Evolutionary conservation across 345 rosid genomes (phyloP).

Genomic region (Cardamine chenopodiifolia): DNA sequence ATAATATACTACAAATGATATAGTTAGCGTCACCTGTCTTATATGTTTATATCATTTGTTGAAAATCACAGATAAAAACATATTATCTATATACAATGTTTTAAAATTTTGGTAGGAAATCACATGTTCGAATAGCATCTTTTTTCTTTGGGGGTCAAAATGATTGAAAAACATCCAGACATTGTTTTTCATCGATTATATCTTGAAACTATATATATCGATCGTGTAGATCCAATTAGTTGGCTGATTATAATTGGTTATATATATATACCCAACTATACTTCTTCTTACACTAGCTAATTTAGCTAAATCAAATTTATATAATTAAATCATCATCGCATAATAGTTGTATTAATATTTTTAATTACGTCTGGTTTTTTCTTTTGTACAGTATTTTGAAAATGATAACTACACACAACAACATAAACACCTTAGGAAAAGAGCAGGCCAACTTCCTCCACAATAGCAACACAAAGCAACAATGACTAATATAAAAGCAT

Average conservation of each 20-base stretch:
- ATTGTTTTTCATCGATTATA: background rate
- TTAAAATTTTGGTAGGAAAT: background rate
- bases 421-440: constrained; percentile 38
- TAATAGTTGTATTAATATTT: background rate
- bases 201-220: background rate
- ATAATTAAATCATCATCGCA: background rate
- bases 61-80: background rate
- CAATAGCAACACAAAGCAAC: constrained; percentile 52
- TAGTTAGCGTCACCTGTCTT: background rate
- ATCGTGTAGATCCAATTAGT: background rate
- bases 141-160: too few relatives aligned
- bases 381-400: background rate
- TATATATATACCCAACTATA: too few relatives aligned
- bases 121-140: background rate
- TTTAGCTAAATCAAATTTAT: background rate
- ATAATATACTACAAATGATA: background rate
- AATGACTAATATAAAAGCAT: constrained; percentile 32
- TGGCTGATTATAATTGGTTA: background rate
- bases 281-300: background rate
- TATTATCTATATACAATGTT: background rate
- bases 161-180: background rate
- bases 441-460: constrained; percentile 59
- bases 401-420: constrained; percentile 35
- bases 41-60: background rate
- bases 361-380: background rate